Percentiles rank a stretch among this genome's conserved stretches.
phyloP scores from a whole-genome alignment of 129 eudicot genomes.

The Cynara cardunculus region DNA sequence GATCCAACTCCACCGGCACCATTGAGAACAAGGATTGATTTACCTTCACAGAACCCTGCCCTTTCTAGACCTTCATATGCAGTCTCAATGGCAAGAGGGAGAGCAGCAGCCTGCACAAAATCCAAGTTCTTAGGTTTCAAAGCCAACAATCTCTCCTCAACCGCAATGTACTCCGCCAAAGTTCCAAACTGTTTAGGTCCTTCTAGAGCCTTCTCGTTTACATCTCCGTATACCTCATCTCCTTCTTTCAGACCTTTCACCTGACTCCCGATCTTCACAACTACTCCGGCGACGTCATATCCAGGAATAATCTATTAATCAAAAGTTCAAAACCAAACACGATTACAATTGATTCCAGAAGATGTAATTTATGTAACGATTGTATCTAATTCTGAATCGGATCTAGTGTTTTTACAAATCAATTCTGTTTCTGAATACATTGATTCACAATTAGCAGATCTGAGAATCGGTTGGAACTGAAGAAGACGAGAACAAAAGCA shows the following conservation, averaged over 20 bases:
- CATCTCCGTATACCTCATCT: constrained; percentile 80
- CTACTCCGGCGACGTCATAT: constrained; percentile 82
- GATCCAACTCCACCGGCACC: constrained; percentile 98
- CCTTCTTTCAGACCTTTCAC: constrained; percentile 79
- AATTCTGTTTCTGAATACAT: not conserved
- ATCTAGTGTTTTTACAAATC: not conserved
- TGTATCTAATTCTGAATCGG: not conserved
- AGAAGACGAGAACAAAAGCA: not conserved
- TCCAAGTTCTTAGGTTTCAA: constrained; percentile 63
- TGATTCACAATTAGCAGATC: not conserved
- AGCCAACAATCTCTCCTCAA: constrained; percentile 73
- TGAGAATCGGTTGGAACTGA: not conserved
- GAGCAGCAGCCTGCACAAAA: constrained; percentile 67
- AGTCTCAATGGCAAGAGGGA: constrained; percentile 83
- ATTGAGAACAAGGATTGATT: constrained; percentile 78
- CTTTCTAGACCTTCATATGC: constrained; percentile 82
- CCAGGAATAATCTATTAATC: constrained; percentile 72
- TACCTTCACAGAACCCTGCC: constrained; percentile 60
- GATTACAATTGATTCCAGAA: not conserved
- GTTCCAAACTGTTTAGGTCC: constrained; percentile 73
- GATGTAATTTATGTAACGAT: not conserved
- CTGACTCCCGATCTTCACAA: constrained; percentile 75
- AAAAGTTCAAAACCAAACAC: constrained; percentile 8
- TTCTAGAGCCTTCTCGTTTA: constrained; percentile 57
- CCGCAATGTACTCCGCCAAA: constrained; percentile 81